Evolutionary conservation across 257 asterid genomes (phyloP).

Genomic region (Solanum dulcamara): DNA sequence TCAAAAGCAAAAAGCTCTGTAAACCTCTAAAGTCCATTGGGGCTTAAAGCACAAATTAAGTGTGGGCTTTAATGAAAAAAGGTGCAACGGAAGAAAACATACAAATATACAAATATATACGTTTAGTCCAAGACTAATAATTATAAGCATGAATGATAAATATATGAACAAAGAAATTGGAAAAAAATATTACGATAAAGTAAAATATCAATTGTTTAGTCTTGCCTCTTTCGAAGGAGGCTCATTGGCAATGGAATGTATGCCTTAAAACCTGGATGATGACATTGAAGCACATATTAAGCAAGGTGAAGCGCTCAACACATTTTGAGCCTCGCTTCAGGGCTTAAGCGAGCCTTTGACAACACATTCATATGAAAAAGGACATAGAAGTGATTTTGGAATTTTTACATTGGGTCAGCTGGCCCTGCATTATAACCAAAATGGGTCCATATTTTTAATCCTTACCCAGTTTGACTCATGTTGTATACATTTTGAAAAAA

Average conservation of each 20-base stretch:
- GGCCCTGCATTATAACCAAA: neutral
- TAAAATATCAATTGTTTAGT: neutral
- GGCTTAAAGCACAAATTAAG: neutral
- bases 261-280: neutral
- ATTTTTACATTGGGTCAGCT: neutral
- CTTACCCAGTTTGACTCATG: neutral
- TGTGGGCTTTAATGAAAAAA: neutral
- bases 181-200: neutral
- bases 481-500: neutral
- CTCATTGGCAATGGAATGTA: neutral
- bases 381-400: neutral
- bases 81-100: neutral
- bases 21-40: neutral
- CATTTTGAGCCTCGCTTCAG: neutral
- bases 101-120: neutral
- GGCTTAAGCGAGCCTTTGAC: neutral
- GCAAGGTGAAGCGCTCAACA: neutral
- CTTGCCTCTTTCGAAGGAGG: neutral
- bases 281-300: neutral
- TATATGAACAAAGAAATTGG: neutral
- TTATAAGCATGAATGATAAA: neutral
- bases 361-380: neutral
- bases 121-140: neutral
- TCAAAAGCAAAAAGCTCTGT: neutral
- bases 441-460: neutral